These are phyloP conservation scores for Angomonas ambiguus DNA, from an alignment of 208 protist species.

Conservation along the genomic window DNA sequence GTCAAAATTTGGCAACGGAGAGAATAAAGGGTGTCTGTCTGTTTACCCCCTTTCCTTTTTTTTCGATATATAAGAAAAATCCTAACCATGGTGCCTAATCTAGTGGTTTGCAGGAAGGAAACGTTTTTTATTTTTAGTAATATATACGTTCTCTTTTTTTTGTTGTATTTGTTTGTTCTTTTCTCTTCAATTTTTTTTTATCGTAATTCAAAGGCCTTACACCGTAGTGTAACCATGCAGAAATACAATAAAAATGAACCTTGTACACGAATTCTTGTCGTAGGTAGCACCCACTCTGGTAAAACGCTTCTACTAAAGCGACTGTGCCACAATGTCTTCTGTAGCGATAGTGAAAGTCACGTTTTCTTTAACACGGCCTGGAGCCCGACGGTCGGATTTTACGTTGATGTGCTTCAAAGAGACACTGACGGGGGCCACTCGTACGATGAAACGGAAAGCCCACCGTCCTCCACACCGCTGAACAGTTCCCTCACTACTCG, in stretches of 20 bases:
- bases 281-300: conserved; percentile 71
- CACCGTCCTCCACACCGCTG: not conserved
- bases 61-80: not conserved
- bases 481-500: conserved; percentile 1
- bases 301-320: conserved; percentile 78
- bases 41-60: conserved; percentile 5
- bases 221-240: not conserved
- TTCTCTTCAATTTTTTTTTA: not conserved
- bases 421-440: not conserved
- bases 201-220: not conserved
- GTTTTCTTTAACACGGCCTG: conserved; percentile 2
- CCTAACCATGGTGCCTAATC: not conserved
- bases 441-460: not conserved
- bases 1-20: conserved; percentile 91
- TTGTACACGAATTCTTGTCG: conserved; percentile 54
- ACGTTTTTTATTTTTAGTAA: not conserved
- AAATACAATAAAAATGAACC: conserved; percentile 1
- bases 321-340: conserved; percentile 47
- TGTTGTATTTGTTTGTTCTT: conserved; percentile 7
- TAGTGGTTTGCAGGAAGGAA: too few species aligned
- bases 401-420: not conserved
- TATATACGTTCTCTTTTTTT: not conserved
- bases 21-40: conserved; percentile 23
- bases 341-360: conserved; percentile 2
- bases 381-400: conserved; percentile 11